Base-by-base conservation (phyloP, 2,329 filamentous ascomycete genomes). In the Fusarium bactridioides region DNA sequence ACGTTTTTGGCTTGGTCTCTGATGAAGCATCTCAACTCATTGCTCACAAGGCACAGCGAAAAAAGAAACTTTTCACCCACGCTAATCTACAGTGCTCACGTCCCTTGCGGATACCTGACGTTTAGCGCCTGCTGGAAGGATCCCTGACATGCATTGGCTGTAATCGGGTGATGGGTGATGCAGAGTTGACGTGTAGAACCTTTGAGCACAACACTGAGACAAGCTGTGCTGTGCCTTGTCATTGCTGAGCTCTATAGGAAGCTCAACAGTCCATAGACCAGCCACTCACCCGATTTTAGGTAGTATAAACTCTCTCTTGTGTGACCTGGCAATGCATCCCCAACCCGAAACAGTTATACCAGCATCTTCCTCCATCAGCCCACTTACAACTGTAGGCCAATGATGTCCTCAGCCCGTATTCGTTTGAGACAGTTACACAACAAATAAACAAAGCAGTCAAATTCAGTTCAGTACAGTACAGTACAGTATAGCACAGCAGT, bases 311-410 rank as follows among this genome's bases (percentile, higher is more conserved):
- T 72, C 47, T 60, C 19, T 51, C 43, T 57, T 70, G 65, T 68
- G 61, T 73, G 72, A 74, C 72, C 62, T 73, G 72, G 72, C 72
- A 63, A 59, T 74, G 72, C 72, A 74, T 63, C 37, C 38, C 41
- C 51, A 48, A 53, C 47, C 56, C 43, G 51, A 71, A 72, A 56
- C 55, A 68, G 57, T 31, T 44, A 31, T 56, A 54, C 64, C 64
- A 60, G 60, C 63, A 69, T 61, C 37, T 50, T 55, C 41, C 31
- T 44, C 15, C 37, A 59, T 51, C 57, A 67, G 62, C 55, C 61
- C 61, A 51, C 54, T 50, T 37, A 37, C 38, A 21, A 33, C 38
- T 45, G 38, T 33, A 60, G 35, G 51, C 45, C 64, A 56, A 56
- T 53, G 23, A 44, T 59, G 15, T 25, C n/a, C 18, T n/a, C n/a